Conservation (phyloP, 768 basidiomycete species). For the Cystofilobasidium capitatum region DNA sequence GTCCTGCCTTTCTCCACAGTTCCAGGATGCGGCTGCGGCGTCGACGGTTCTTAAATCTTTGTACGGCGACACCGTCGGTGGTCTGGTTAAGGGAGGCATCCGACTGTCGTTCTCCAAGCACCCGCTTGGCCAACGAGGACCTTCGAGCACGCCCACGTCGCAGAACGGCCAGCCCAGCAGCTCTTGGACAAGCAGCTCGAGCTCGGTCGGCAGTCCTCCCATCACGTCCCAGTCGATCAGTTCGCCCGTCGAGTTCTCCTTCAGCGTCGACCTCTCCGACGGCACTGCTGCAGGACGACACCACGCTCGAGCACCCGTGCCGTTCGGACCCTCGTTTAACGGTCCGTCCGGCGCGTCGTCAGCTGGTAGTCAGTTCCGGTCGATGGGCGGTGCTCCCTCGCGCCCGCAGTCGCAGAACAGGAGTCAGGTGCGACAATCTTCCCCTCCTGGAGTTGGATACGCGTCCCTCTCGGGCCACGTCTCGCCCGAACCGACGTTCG, state of each 20-base stretch:
- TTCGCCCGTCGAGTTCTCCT: conserved; percentile 11
- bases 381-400: background rate
- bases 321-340: conserved; percentile 1
- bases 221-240: background rate
- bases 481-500: background rate
- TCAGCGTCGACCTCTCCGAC: conserved; percentile 5
- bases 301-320: background rate
- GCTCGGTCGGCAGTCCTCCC: conserved; percentile 2
- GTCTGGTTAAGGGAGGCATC: conserved; percentile 92
- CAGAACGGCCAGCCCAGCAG: background rate
- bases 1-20: conserved; percentile 45
- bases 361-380: background rate
- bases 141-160: conserved; percentile 8
- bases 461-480: conserved; percentile 3
- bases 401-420: background rate
- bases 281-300: background rate
- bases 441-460: conserved; percentile 6
- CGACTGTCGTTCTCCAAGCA: conserved; percentile 97
- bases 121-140: conserved; percentile 58
- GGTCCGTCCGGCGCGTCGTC: conserved; percentile 2
- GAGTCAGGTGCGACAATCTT: conserved; percentile 4
- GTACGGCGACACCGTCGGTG: conserved; percentile 82
- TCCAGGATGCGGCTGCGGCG: conserved; percentile 77
- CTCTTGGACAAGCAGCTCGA: conserved; percentile 2
- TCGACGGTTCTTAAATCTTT: conserved; percentile 78